Conservation (phyloP, 2,329 filamentous ascomycete genomes). For the Fusarium camptoceras region DNA sequence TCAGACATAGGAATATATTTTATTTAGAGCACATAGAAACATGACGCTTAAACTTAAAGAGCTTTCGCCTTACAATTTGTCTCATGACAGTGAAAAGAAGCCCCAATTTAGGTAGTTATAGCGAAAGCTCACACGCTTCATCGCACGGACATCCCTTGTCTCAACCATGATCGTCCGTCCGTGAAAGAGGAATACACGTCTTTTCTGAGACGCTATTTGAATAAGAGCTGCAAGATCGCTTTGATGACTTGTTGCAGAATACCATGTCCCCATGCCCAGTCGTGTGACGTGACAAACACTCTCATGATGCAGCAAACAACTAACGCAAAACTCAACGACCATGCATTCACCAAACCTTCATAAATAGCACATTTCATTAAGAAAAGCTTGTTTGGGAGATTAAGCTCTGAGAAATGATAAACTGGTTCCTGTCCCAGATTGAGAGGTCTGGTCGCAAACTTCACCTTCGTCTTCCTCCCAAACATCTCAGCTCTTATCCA, state of each 20-base stretch:
- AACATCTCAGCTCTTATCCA: neutral
- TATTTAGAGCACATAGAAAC: neutral
- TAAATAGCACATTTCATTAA: neutral
- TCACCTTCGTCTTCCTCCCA: neutral
- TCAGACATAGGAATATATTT: neutral
- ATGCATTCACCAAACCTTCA: neutral
- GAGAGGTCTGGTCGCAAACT: neutral
- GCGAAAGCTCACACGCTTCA: neutral
- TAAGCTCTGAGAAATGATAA: neutral
- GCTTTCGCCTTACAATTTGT: neutral
- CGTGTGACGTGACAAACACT: slow-evolving; percentile 15
- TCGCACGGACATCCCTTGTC: neutral
- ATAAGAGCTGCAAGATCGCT: neutral
- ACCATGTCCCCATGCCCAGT: neutral
- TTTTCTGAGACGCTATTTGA: too few species aligned
- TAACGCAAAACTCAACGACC: neutral
- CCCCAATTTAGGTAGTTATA: neutral
- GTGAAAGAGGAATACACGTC: neutral
- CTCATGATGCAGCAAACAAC: slow-evolving; percentile 11
- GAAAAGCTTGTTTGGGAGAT: neutral
- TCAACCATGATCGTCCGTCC: neutral
- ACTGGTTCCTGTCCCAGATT: accelerated
- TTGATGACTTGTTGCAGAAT: neutral
- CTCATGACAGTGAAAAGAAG: neutral
- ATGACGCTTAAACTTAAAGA: neutral